These are phyloP conservation scores for Paramecium tetraurelia DNA, from an alignment of 73 alveolate species.

Conservation along the genomic window DNA sequence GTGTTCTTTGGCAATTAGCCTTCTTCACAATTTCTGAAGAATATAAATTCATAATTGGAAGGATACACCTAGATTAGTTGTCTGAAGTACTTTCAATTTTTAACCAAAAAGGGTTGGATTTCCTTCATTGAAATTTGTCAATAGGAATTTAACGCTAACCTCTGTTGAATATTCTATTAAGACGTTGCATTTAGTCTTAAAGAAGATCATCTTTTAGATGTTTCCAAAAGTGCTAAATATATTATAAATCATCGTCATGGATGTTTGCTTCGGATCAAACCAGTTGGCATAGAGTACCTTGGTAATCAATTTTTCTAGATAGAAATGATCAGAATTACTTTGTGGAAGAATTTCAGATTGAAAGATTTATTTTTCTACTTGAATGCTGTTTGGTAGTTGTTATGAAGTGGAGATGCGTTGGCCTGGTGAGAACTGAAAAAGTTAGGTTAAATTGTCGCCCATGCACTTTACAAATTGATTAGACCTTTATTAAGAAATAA, in stretches of 20 bases:
- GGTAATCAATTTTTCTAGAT: slow-evolving; percentile 35
- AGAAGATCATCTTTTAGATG: slow-evolving; percentile 48
- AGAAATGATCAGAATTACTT: neutral
- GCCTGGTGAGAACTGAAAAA: neutral
- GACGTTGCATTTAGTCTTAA: slow-evolving; percentile 47
- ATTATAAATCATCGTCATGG: slow-evolving; percentile 49
- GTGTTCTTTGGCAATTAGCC: slow-evolving; percentile 38
- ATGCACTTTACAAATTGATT: neutral
- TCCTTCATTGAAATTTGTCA: slow-evolving; percentile 13
- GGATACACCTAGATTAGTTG: neutral
- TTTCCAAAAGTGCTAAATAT: slow-evolving; percentile 60
- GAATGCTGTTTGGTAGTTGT: neutral
- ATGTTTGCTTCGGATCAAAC: slow-evolving; percentile 54
- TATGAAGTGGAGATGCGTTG: neutral
- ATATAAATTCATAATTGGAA: slow-evolving; percentile 37
- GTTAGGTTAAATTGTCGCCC: neutral
- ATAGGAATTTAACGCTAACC: slow-evolving; percentile 40
- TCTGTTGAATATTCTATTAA: slow-evolving; percentile 51
- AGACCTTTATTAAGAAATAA: neutral
- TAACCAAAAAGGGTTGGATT: slow-evolving; percentile 21
- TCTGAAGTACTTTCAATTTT: neutral
- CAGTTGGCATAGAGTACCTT: slow-evolving; percentile 56
- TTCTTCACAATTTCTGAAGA: slow-evolving; percentile 31
- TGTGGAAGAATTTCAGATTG: slow-evolving; percentile 11
- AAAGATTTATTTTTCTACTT: neutral